phyloP scores from a whole-genome alignment of 2,329 filamentous ascomycete species.

The Stromatinia cepivora region DNA sequence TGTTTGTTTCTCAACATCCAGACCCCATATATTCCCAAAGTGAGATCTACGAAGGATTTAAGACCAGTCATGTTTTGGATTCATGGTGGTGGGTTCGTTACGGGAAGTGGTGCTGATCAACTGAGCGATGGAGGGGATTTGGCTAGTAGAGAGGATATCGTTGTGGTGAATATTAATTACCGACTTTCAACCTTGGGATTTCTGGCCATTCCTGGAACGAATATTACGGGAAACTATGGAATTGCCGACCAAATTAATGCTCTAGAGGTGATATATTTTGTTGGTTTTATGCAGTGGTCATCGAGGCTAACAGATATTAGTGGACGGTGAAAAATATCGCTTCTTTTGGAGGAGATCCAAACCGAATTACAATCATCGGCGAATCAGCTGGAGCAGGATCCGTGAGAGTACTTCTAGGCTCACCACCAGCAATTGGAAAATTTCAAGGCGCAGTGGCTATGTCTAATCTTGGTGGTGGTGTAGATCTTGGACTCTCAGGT shows the following conservation, averaged over 20 bases:
- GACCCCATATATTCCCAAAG: conserved; percentile 41
- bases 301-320: conserved; percentile 30
- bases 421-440: conserved; percentile 49
- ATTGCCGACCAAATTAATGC: conserved; percentile 54
- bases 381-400: conserved; percentile 53
- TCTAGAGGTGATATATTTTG: conserved; percentile 41
- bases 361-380: conserved; percentile 50
- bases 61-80: conserved; percentile 43
- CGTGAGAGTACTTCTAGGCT: conserved; percentile 51
- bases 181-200: conserved; percentile 37
- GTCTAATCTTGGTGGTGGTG: conserved; percentile 55
- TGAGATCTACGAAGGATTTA: conserved; percentile 28
- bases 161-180: conserved; percentile 38
- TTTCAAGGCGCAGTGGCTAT: conserved; percentile 50
- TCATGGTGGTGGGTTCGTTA: conserved; percentile 42
- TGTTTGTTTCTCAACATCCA: conserved; percentile 43
- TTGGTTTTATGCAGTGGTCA: not conserved
- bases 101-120: conserved; percentile 33
- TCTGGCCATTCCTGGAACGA: conserved; percentile 52
- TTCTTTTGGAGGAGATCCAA: conserved; percentile 50
- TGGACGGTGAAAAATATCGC: conserved; percentile 52
- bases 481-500: conserved; percentile 47
- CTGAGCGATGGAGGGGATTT: conserved; percentile 37
- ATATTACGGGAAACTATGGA: conserved; percentile 53
- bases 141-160: conserved; percentile 37